Evolutionary conservation across 345 rosid genomes (phyloP).

Genomic region (Populus euphratica): DNA sequence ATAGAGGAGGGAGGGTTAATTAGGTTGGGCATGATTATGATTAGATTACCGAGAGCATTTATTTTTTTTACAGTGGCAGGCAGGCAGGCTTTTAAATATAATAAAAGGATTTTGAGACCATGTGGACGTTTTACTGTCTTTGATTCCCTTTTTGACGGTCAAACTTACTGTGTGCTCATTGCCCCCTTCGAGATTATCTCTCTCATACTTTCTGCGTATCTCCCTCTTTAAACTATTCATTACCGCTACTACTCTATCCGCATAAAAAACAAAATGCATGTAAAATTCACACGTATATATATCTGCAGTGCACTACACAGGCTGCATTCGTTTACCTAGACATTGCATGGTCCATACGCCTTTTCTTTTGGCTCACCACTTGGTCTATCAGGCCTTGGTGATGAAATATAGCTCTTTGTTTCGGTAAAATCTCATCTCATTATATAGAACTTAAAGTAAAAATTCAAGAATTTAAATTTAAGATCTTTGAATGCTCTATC

Average conservation of each 20-base stretch:
- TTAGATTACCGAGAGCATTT: constrained; percentile 43
- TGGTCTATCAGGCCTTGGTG: neutral
- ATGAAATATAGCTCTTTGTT: neutral
- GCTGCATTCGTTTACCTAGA: neutral
- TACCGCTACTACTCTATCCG: neutral
- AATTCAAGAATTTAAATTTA: neutral
- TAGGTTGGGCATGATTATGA: constrained; percentile 33
- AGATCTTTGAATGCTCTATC: too few relatives aligned
- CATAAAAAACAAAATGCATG: constrained; percentile 3
- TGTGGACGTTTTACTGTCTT: constrained; percentile 42
- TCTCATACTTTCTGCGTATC: constrained; percentile 5
- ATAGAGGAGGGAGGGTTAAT: neutral
- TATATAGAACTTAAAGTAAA: too few relatives aligned
- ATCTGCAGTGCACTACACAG: neutral
- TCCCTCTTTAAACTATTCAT: constrained; percentile 4
- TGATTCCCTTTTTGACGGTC: constrained; percentile 54
- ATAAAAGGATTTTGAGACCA: constrained; percentile 26
- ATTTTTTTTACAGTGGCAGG: constrained; percentile 30
- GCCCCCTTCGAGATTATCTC: constrained; percentile 38
- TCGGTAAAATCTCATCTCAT: neutral
- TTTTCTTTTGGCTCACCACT: too few relatives aligned
- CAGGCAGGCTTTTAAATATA: constrained; percentile 28
- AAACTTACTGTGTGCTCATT: constrained; percentile 31
- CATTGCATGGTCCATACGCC: neutral
- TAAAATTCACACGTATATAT: neutral